phyloP scores from a whole-genome alignment of 192 early-diverging fungal species.

The Linnemannia hyalina region DNA sequence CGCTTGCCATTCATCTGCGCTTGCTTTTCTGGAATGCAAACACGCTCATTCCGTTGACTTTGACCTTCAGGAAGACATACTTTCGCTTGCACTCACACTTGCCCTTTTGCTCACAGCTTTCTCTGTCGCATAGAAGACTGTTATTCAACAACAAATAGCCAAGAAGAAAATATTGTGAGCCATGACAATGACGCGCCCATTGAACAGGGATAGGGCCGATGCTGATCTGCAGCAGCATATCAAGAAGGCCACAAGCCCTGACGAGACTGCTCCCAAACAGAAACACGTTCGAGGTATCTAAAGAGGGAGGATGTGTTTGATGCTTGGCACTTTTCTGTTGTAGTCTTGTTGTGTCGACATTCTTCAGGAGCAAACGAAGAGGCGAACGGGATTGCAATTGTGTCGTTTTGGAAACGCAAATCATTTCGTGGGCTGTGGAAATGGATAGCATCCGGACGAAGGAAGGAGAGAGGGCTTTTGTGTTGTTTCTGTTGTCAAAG shows the following conservation, averaged over 20 bases:
- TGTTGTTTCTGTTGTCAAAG: neutral
- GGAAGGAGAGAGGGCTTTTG: neutral
- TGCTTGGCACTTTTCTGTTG: neutral
- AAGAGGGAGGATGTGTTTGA: neutral
- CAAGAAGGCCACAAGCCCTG: constrained; percentile 87
- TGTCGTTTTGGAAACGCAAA: neutral
- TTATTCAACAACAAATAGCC: neutral
- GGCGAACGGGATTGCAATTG: neutral
- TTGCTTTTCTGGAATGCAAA: constrained; percentile 7
- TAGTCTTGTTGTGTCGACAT: neutral
- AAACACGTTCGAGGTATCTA: constrained; percentile 87
- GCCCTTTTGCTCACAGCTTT: neutral
- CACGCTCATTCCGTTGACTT: neutral
- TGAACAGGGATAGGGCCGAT: constrained; percentile 81
- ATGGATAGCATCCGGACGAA: neutral
- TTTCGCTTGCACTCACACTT: neutral
- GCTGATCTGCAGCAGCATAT: constrained; percentile 86
- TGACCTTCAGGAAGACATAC: neutral
- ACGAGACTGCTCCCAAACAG: constrained; percentile 95
- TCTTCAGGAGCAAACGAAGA: neutral
- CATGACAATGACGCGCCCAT: constrained; percentile 61
- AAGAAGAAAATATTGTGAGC: neutral
- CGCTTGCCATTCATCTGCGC: too few species aligned
- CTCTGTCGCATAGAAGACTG: too few species aligned
- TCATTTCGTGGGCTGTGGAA: neutral